Evolutionary conservation across 495 filamentous ascomycete genomes (phyloP).

Genomic region (Penicillium taxi): DNA sequence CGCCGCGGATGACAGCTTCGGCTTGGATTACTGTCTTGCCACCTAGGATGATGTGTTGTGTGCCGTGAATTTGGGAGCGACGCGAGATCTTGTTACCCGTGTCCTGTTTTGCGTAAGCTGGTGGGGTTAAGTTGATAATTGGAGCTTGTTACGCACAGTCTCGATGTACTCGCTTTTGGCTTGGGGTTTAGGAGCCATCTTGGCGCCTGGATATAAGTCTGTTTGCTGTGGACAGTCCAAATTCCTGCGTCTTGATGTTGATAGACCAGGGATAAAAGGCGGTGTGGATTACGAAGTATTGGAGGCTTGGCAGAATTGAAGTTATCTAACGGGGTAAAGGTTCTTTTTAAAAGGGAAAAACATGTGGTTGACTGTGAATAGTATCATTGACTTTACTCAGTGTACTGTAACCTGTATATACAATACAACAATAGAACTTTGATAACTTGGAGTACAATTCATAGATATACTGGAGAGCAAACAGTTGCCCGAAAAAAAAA

Average conservation of each 20-base stretch:
- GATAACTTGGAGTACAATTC: slow-evolving; percentile 10
- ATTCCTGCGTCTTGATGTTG: slow-evolving; percentile 4
- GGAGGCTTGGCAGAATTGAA: too few species aligned
- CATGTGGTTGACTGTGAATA: too few species aligned
- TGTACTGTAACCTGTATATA: too few species aligned
- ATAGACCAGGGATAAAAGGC: slow-evolving; percentile 6
- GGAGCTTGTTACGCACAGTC: slow-evolving; percentile 51
- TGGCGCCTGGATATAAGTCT: slow-evolving; percentile 4
- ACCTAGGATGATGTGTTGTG: slow-evolving; percentile 93
- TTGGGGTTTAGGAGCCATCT: slow-evolving; percentile 69
- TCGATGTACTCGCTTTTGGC: slow-evolving; percentile 90
- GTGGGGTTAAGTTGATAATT: not conserved
- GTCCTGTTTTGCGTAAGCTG: slow-evolving; percentile 49
- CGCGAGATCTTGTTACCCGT: slow-evolving; percentile 98
- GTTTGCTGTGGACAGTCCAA: not conserved
- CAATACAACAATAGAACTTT: slow-evolving; percentile 6
- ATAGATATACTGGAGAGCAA: slow-evolving; percentile 15
- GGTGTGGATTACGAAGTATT: too few species aligned
- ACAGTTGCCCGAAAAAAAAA: slow-evolving; percentile 7
- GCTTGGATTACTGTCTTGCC: slow-evolving; percentile 91
- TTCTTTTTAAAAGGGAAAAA: too few species aligned
- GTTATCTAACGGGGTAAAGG: too few species aligned
- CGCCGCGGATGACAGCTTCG: slow-evolving; percentile 85
- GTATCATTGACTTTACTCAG: too few species aligned
- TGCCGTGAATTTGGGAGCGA: slow-evolving; percentile 80